Base-by-base conservation (phyloP, 2,329 filamentous ascomycete genomes). In the Aspergillus proliferans region DNA sequence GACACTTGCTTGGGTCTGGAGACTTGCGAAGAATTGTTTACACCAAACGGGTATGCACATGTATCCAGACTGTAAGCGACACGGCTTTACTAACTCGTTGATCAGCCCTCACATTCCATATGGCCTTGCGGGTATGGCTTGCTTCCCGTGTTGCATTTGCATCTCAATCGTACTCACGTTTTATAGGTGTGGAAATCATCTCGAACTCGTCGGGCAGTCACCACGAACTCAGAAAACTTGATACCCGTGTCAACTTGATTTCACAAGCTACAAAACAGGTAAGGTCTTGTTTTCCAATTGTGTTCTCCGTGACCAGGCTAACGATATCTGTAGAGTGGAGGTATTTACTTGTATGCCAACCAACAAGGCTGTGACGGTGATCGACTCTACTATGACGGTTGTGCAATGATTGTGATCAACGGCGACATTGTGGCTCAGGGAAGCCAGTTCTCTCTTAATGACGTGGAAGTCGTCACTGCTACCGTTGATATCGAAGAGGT, bases 191-290 rank as follows among this genome's bases (percentile, higher is more conserved):
- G 5, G 87, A 88, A 60, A 83, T 89, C 47, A 78, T 87, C 53
- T 81, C 82, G 7, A 92, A 92, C 65, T 82, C 77, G 3, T 83
- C 77, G 47, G 86, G 83, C 6, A 82, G 76, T 10, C 87, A 92
- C 63, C 81, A 83, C 59, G 78, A 83, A 56, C 68, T 88, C 7
- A 73, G 83, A 15, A 89, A 89, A 64, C 76, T 89, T 0, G 71
- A 84, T 49, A 80, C 73, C 0, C 72, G 84, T 2, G 70, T 89
- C 24, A 76, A 81, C 4, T 69, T 90, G 4, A 88, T 89, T 47
- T 71, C 73, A 1, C 79, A 87, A 57, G 83, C 82, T 0, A 88
- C 85, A 0, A 71, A 59, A 44, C 34, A 61, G 52, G 58, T 64
- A 52, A 51, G 18, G n/a, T 14, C 7, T 24, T 12, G 6, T 18